Percentiles rank a stretch among this genome's conserved stretches.
Evolutionary conservation across 352 stramenopile genomes (phyloP).

Genomic region (Phytopythium kandeliae): DNA sequence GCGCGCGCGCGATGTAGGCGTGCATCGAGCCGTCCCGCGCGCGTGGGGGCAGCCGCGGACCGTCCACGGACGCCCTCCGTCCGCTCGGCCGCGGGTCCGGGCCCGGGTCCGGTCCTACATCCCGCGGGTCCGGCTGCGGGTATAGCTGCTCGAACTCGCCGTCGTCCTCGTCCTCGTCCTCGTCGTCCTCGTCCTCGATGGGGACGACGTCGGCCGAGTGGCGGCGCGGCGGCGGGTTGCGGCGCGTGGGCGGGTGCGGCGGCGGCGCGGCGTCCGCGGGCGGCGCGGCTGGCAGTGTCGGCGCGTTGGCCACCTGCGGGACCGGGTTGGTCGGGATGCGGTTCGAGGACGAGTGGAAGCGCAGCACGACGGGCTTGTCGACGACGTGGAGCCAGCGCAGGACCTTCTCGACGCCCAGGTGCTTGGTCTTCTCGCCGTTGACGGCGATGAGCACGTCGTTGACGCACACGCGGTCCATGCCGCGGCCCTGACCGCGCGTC

Average conservation of each 20-base stretch:
- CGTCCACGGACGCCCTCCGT: slow-evolving; percentile 17
- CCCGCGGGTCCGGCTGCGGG: slow-evolving; percentile 14
- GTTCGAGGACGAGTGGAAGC: slow-evolving; percentile 75
- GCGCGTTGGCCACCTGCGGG: slow-evolving; percentile 15
- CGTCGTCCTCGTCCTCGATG: slow-evolving; percentile 4
- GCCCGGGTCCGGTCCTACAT: no score
- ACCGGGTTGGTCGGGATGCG: slow-evolving; percentile 34
- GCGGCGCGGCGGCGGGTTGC: neutral
- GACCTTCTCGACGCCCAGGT: slow-evolving; percentile 67
- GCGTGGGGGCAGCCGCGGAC: slow-evolving; percentile 2
- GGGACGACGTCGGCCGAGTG: neutral
- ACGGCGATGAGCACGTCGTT: slow-evolving; percentile 82
- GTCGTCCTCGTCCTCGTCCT: slow-evolving; percentile 10
- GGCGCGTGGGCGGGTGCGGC: slow-evolving; percentile 17
- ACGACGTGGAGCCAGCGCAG: slow-evolving; percentile 70
- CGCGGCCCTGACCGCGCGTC: slow-evolving; percentile 11
- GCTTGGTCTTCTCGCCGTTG: slow-evolving; percentile 75
- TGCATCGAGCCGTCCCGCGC: slow-evolving; percentile 10
- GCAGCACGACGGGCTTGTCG: slow-evolving; percentile 68
- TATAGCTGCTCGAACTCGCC: slow-evolving; percentile 12
- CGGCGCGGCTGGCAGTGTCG: slow-evolving; percentile 16
- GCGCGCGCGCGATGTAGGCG: slow-evolving; percentile 8
- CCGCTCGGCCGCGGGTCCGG: no score
- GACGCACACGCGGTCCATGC: slow-evolving; percentile 69
- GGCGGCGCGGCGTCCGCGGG: slow-evolving; percentile 3